Conservation (phyloP, 805 yeast species). For the Candida coquimbonensis region DNA sequence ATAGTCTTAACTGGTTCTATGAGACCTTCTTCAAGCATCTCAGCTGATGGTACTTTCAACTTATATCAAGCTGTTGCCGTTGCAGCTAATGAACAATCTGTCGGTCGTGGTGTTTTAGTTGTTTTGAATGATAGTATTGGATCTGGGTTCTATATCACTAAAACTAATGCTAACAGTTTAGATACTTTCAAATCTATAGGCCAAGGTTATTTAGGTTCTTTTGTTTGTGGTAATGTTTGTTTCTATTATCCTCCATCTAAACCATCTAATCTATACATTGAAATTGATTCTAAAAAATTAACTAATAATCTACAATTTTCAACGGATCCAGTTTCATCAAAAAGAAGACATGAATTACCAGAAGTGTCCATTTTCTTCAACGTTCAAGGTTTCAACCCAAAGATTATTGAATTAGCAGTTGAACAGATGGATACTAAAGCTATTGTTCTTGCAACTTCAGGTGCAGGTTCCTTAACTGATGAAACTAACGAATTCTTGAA, state of each 20-base stretch:
- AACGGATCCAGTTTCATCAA: slow-evolving; percentile 17
- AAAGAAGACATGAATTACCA: slow-evolving; percentile 24
- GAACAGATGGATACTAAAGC: slow-evolving; percentile 43
- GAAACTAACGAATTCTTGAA: slow-evolving; percentile 39
- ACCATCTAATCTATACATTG: slow-evolving; percentile 38
- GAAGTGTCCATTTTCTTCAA: slow-evolving; percentile 53
- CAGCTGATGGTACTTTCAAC: slow-evolving; percentile 71
- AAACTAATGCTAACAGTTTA: slow-evolving; percentile 61
- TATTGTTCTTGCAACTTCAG: slow-evolving; percentile 60
- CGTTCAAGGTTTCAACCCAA: slow-evolving; percentile 52
- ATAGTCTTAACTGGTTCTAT: slow-evolving; percentile 66
- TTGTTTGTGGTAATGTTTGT: slow-evolving; percentile 58
- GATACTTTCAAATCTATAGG: slow-evolving; percentile 64
- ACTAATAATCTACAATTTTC: slow-evolving; percentile 17
- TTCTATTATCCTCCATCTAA: slow-evolving; percentile 57
- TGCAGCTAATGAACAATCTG: slow-evolving; percentile 44
- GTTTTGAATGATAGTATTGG: slow-evolving; percentile 64
- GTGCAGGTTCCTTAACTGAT: slow-evolving; percentile 60
- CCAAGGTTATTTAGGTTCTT: slow-evolving; percentile 66
- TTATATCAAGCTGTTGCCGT: slow-evolving; percentile 62
- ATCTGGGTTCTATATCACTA: slow-evolving; percentile 63
- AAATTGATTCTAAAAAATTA: slow-evolving; percentile 25
- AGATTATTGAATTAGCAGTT: slow-evolving; percentile 39
- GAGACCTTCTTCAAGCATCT: slow-evolving; percentile 66
- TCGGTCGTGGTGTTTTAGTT: slow-evolving; percentile 55